Conservation (phyloP, 2,329 filamentous ascomycete species). For the Fusarium newnesense region DNA sequence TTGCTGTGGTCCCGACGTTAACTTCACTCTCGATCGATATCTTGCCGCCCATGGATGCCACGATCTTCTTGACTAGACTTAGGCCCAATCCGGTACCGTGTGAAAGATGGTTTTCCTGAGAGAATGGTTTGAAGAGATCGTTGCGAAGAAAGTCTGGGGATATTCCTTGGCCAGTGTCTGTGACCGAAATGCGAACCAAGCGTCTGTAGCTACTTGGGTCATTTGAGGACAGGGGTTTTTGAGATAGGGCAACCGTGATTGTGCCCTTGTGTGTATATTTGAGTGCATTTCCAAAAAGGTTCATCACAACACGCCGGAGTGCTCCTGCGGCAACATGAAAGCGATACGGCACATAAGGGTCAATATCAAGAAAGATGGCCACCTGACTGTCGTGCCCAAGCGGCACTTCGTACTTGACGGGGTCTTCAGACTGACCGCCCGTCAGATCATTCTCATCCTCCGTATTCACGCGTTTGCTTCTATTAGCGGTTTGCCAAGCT, state of each 20-base stretch:
- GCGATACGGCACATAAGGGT: conserved; percentile 58
- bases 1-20: conserved; percentile 50
- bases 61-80: conserved; percentile 70
- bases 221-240: conserved; percentile 13
- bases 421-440: neutral
- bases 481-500: conserved; percentile 19
- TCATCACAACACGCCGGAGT: conserved; percentile 66
- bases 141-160: conserved; percentile 70
- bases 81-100: conserved; percentile 73
- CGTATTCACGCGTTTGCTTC: neutral
- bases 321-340: conserved; percentile 66
- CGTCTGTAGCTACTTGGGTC: neutral
- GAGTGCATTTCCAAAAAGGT: conserved; percentile 70
- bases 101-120: conserved; percentile 69
- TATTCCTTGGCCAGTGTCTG: conserved; percentile 74
- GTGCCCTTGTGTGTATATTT: conserved; percentile 63
- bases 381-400: conserved; percentile 33
- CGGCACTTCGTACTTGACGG: conserved; percentile 5
- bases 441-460: neutral
- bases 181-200: conserved; percentile 57
- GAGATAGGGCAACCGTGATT: conserved; percentile 46
- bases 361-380: conserved; percentile 51
- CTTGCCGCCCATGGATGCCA: conserved; percentile 67
- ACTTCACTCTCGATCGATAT: conserved; percentile 64
- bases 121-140: conserved; percentile 71